Evolutionary conservation across 805 yeast genomes (phyloP).

Genomic region (Ogataea parapolymorpha): DNA sequence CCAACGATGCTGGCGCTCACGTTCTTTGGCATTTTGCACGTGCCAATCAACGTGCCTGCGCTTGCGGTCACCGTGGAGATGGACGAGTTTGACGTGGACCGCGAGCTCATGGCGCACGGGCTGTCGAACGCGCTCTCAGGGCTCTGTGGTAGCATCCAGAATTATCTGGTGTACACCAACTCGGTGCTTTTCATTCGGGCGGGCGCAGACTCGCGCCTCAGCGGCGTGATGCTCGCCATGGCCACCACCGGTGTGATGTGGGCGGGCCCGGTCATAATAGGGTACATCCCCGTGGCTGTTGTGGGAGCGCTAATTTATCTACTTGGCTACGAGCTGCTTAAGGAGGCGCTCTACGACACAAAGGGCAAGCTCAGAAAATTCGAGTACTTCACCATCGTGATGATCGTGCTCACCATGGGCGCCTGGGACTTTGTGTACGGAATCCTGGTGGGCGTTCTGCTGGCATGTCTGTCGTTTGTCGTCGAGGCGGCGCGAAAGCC

Average conservation of each 20-base stretch:
- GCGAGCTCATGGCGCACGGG: conserved; percentile 94
- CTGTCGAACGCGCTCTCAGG: conserved; percentile 86
- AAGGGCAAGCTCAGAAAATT: conserved; percentile 67
- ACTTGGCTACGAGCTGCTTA: conserved; percentile 83
- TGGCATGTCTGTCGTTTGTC: conserved; percentile 95
- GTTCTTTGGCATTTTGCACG: conserved; percentile 93
- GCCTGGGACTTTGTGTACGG: conserved; percentile 93
- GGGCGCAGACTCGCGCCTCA: conserved; percentile 86
- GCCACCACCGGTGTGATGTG: conserved; percentile 81
- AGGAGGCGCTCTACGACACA: conserved; percentile 85
- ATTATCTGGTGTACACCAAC: conserved; percentile 92
- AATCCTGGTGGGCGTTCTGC: conserved; percentile 80
- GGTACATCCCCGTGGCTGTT: conserved; percentile 91
- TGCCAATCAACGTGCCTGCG: conserved; percentile 97
- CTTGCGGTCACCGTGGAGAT: conserved; percentile 85
- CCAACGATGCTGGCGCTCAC: conserved; percentile 96
- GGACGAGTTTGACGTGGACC: conserved; percentile 85
- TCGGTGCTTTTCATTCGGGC: conserved; percentile 88
- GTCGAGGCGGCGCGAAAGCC: conserved; percentile 84
- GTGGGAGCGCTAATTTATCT: conserved; percentile 91
- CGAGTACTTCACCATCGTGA: conserved; percentile 80
- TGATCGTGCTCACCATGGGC: conserved; percentile 94
- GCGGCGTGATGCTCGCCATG: conserved; percentile 84
- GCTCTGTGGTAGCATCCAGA: conserved; percentile 81
- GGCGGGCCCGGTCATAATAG: conserved; percentile 89